Evolutionary conservation across 2,329 filamentous ascomycete genomes (phyloP).

Genomic region (Calonectria naviculata): DNA sequence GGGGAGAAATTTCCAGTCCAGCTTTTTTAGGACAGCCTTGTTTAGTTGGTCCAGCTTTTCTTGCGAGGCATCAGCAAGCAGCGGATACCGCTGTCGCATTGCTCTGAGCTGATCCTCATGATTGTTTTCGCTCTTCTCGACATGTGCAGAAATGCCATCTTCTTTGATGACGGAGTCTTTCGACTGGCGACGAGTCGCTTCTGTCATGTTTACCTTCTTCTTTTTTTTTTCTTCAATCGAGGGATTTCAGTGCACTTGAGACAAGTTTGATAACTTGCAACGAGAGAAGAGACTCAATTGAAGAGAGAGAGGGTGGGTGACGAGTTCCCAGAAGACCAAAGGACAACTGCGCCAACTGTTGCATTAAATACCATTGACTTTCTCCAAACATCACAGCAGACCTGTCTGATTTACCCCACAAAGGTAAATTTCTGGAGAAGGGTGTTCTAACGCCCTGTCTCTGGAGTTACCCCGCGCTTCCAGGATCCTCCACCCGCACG

Average conservation of each 20-base stretch:
- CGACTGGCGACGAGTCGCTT: background rate
- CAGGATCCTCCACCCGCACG: background rate
- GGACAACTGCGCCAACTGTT: background rate
- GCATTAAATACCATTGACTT: background rate
- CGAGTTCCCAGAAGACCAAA: background rate
- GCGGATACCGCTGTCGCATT: slow-evolving; percentile 9
- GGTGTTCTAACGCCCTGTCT: background rate
- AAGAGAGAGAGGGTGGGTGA: background rate
- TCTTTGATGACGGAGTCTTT: background rate
- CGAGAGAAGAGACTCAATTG: background rate
- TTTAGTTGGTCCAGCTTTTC: slow-evolving; percentile 34
- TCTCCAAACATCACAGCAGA: background rate
- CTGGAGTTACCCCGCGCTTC: background rate
- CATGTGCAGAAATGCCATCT: background rate
- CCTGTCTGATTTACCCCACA: background rate
- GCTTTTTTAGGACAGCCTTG: slow-evolving; percentile 34
- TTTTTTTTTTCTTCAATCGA: too few species aligned
- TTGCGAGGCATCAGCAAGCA: slow-evolving; percentile 17
- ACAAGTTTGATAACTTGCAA: background rate
- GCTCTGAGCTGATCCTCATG: background rate
- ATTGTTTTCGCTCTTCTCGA: background rate
- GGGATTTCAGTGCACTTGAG: background rate
- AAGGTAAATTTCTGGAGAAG: background rate
- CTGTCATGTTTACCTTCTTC: background rate
- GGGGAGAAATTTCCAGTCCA: slow-evolving; percentile 39